phyloP scores from a whole-genome alignment of 2,329 filamentous ascomycete genomes.

The Ceratocystis alfenasii region DNA sequence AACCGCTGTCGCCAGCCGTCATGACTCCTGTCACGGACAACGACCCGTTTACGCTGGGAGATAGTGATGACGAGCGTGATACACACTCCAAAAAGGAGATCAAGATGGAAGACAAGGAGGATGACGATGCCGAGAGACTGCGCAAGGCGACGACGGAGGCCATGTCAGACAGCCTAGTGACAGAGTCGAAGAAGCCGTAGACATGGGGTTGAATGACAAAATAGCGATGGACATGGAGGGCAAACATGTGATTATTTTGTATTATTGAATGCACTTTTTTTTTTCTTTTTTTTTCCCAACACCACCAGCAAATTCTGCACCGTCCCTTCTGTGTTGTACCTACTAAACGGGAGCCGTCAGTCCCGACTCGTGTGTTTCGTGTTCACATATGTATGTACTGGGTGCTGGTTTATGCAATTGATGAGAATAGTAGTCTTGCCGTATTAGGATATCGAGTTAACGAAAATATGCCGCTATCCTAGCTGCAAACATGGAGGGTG shows the following conservation, averaged over 20 bases:
- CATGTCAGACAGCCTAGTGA: constrained; percentile 45
- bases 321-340: too few relatives aligned
- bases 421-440: not conserved
- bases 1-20: constrained; percentile 75
- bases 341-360: too few relatives aligned
- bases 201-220: not conserved
- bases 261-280: not conserved
- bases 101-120: constrained; percentile 43
- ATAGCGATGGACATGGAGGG: not conserved
- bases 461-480: not conserved
- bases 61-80: constrained; percentile 86
- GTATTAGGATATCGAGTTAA: constrained; percentile 1
- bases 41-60: constrained; percentile 91
- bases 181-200: constrained; percentile 28
- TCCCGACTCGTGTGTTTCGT: too few relatives aligned
- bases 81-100: constrained; percentile 29
- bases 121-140: constrained; percentile 48
- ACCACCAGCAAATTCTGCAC: not conserved
- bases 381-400: too few relatives aligned
- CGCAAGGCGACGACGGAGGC: constrained; percentile 54
- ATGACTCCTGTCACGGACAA: constrained; percentile 46
- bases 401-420: not conserved
- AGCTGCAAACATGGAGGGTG: too few relatives aligned
- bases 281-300: not conserved
- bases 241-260: constrained; percentile 7